Conservation (phyloP, 768 basidiomycete species). For the Coprinopsis strossmayeri region DNA sequence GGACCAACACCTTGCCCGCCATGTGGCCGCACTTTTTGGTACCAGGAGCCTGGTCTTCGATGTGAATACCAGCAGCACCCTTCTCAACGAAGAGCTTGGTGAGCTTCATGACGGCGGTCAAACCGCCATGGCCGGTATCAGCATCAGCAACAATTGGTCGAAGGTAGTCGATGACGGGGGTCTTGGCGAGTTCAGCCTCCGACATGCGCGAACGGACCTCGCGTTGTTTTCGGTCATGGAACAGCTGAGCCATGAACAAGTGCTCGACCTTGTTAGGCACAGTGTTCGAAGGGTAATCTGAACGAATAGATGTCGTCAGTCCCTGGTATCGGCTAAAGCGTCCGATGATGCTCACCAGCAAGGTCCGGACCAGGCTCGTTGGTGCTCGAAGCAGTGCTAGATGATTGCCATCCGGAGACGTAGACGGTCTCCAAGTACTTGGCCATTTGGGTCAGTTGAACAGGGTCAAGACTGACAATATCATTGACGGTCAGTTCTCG, state of each 20-base stretch:
- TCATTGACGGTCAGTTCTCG: not conserved
- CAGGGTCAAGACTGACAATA: constrained; percentile 79
- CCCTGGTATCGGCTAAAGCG: not conserved
- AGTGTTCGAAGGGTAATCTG: constrained; percentile 97
- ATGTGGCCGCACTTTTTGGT: constrained; percentile 96
- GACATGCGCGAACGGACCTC: constrained; percentile 69
- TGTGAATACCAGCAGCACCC: constrained; percentile 95
- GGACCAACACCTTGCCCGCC: constrained; percentile 95
- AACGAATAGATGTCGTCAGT: not conserved
- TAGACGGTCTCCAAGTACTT: constrained; percentile 98
- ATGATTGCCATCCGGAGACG: constrained; percentile 94
- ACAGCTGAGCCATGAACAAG: constrained; percentile 94
- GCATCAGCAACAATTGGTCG: constrained; percentile 95
- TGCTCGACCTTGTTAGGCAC: constrained; percentile 99
- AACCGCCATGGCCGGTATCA: constrained; percentile 95
- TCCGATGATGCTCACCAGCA: constrained; percentile 54
- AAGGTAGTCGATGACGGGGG: constrained; percentile 79
- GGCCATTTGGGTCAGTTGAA: constrained; percentile 99
- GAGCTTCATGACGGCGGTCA: constrained; percentile 98
- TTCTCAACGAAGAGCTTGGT: constrained; percentile 99
- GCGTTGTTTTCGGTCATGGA: constrained; percentile 97
- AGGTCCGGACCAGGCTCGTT: constrained; percentile 99
- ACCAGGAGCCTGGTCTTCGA: constrained; percentile 96
- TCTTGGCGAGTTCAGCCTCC: constrained; percentile 62
- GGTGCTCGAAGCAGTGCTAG: constrained; percentile 87